Evolutionary conservation across 805 yeast genomes (phyloP), one percentile per base, ranked within the genome.

Genomic region (Metschnikowia koreensis): DNA sequence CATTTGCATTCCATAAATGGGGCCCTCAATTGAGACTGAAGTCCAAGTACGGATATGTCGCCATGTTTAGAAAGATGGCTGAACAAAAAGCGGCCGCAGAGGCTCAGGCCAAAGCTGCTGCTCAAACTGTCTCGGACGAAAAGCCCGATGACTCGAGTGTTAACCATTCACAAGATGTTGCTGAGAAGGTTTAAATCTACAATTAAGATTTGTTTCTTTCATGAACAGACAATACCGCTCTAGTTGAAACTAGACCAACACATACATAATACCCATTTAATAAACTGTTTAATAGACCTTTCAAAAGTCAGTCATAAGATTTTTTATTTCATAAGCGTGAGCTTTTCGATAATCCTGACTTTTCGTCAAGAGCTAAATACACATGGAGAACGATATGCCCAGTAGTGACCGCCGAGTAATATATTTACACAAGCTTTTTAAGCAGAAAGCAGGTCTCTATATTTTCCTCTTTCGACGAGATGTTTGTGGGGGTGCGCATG

Each of bases 41-140:
- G 41, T 84, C 90, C 2, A 76, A 74, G 57, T 87, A 74, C 59
- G 87, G 90, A 38, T 84, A 78, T 63, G 77, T 76, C 50, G 85
- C 87, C 0, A 52, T 50, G 56, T 53, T 64, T 54, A 64, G 52
- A 50, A 37, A 55, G 22, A 39, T 58, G 47, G 68, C 66, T 15
- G 60, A 53, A 31, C 52, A 55, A 38, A 60, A 61, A 53, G 62
- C 60, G 48, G 66, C 61, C 7, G 59, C 52, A 2, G 60, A 44
- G 27, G 56, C 56, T 16, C 27, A 17, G 11, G 49, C 47, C 22
- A 38, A 48, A 10, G 39, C 39, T 26, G 41, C 40, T 9, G 37
- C 34, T 22, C 43, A 40, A 16, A 16, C 15, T 7, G 33, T 6
- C 1, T 38, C 41, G 31, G 49, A 44, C n/a, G 44, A 41, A 27